Evolutionary conservation across 306 rosid genomes (phyloP), one percentile per base, ranked within the genome.

Genomic region (Gleditsia sinensis): DNA sequence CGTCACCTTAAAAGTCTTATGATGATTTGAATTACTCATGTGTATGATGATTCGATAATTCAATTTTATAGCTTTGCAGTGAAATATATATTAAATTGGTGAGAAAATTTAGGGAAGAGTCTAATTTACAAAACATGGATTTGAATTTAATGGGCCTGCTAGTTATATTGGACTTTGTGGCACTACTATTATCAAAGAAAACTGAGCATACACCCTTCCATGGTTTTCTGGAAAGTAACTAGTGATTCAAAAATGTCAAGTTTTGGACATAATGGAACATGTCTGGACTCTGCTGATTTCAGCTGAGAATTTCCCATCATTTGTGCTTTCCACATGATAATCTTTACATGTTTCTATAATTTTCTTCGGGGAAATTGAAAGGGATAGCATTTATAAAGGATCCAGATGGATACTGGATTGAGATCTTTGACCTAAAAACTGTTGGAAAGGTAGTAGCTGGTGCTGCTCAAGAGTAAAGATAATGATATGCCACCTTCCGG

Each of bases 331-430:
- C n/a, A n/a, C n/a, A n/a, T n/a, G n/a, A n/a, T n/a, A n/a, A n/a
- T n/a, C n/a, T n/a, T n/a, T n/a, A n/a, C n/a, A n/a, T n/a, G n/a
- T n/a, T n/a, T n/a, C n/a, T n/a, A n/a, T n/a, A n/a, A n/a, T 13
- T 75, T 74, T 46, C 58, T 84, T 86, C 84, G 92, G 97, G 97
- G 37, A 88, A 94, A 82, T 87, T 94, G 95, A 94, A 92, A 75
- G 96, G 99, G 51, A 79, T 94, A 67, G 97, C 97, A 39, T 92
- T 90, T 81, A 88, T 94, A 21, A 90, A 94, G 85, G 97, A 94
- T 82, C 99, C 99, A 3, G 97, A 94, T 84, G 97, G 90, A 58
- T 94, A 94, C 76, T 94, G 96, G 97, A 88, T 94, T 77, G 99
- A 94, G 87, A 82, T 91, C 53, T 94, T 94, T 66, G 99, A 94